Evolutionary conservation across 1,284 basidiomycete genomes (phyloP), one percentile per base, ranked within the genome.

Genomic region (Tranzscheliella williamsii): DNA sequence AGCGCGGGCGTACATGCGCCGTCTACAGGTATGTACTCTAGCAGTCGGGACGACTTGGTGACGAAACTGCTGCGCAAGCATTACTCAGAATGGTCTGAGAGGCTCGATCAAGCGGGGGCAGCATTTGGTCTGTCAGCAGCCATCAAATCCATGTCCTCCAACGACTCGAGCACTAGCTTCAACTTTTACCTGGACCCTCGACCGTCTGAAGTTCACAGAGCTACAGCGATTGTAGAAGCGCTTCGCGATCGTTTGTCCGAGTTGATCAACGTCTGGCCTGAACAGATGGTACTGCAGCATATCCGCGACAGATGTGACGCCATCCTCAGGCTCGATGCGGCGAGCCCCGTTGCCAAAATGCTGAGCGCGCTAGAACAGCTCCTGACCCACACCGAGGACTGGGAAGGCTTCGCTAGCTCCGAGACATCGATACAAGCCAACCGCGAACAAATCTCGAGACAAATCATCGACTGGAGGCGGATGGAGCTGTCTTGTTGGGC

Each of bases 281-380:
- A 98, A 63, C 95, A 98, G 77, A 91, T 94, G 87, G 91, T 96
- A 5, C 82, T 97, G 24, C 88, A 88, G 44, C 87, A 96, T 77
- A 83, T 99, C 35, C 81, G 83, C 21, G 84, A 85, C 46, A 87
- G 89, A 20, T 93, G 89, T 70, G 83, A 88, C 27, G 79, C 81
- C 5, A 83, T 94, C 39, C 80, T 91, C 31, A 77, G 80, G 1
- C 81, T 94, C 16, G 82, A 85, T 43, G 80, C 89, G 5, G 80
- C 83, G 36, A 87, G 85, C 58, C 87, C 95, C 0, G 80, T 97
- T 5, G 91, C 94, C 5, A 87, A 87, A 73, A 80, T 94, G 17
- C 83, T 99, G 16, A 84, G 90, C 0, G 86, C 87, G 2, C 77
- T 97, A 33, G 95, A 99, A 78, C 87, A 89, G 56, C 81, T 99